A percentile compares a stretch with the other conserved stretches of the same genome.
Evolutionary conservation across 495 filamentous ascomycete genomes (phyloP).

Genomic region (Massariosphaeria phaeospora): DNA sequence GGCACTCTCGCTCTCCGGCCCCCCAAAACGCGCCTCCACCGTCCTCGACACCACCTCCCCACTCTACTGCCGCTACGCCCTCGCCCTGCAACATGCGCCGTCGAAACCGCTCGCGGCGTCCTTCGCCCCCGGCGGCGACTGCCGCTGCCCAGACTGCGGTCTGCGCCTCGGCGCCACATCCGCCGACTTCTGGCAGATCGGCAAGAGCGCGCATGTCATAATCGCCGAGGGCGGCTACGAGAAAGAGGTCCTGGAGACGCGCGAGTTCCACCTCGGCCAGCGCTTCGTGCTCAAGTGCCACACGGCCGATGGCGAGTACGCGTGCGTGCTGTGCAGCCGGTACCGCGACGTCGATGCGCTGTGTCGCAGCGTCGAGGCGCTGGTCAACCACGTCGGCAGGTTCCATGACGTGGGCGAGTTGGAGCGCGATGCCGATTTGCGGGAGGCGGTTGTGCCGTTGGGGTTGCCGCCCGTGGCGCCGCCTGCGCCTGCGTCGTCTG

Average conservation of each 20-base stretch:
- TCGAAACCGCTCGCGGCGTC: slow-evolving; percentile 25
- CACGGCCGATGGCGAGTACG: slow-evolving; percentile 33
- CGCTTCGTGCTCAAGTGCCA: slow-evolving; percentile 38
- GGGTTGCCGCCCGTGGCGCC: background rate
- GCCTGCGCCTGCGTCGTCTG: background rate
- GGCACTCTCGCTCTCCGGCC: too few relatives aligned
- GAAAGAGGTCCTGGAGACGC: slow-evolving; percentile 22
- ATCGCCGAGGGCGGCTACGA: slow-evolving; percentile 22
- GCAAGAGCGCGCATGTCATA: slow-evolving; percentile 25
- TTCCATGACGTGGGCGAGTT: slow-evolving; percentile 33
- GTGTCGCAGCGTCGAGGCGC: slow-evolving; percentile 22
- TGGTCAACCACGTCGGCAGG: slow-evolving; percentile 34
- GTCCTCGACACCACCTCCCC: slow-evolving; percentile 13
- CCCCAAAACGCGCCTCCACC: slow-evolving; percentile 12
- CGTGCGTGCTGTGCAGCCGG: slow-evolving; percentile 35
- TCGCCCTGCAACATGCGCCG: slow-evolving; percentile 30
- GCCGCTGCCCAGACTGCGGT: slow-evolving; percentile 31
- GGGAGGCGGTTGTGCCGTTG: slow-evolving; percentile 7
- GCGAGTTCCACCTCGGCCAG: slow-evolving; percentile 29
- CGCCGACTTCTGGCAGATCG: slow-evolving; percentile 34
- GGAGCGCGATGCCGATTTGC: slow-evolving; percentile 28
- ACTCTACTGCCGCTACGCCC: slow-evolving; percentile 37
- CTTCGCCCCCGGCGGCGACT: slow-evolving; percentile 31
- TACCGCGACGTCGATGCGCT: slow-evolving; percentile 32
- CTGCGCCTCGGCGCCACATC: slow-evolving; percentile 13